Evolutionary conservation across 1,284 basidiomycete genomes (phyloP).

Genomic region (Cutaneotrichosporon dermatis): DNA sequence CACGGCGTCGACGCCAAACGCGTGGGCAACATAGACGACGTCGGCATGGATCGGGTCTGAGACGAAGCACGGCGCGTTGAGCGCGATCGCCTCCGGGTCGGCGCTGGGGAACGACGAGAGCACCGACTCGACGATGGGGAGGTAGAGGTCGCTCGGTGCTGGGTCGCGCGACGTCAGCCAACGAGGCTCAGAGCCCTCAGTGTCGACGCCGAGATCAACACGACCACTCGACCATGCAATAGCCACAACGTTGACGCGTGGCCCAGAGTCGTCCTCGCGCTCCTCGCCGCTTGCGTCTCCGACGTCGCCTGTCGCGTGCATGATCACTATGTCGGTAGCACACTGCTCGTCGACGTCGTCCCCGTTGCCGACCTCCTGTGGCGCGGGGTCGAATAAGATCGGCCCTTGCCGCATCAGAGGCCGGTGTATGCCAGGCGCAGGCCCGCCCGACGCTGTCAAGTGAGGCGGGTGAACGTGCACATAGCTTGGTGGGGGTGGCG

Average conservation of each 20-base stretch:
- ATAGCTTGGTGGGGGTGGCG: conserved; percentile 19
- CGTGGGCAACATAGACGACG: conserved; percentile 78
- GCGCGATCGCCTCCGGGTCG: conserved; percentile 19
- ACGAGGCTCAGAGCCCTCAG: conserved; percentile 80
- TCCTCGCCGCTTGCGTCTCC: conserved; percentile 53
- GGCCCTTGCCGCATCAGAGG: conserved; percentile 66
- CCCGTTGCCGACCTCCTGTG: conserved; percentile 59
- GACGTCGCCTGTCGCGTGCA: conserved; percentile 51
- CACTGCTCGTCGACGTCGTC: conserved; percentile 65
- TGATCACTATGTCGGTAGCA: conserved; percentile 67
- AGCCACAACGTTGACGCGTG: conserved; percentile 62
- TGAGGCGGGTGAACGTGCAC: conserved; percentile 43
- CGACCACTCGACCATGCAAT: conserved; percentile 79
- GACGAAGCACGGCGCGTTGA: conserved; percentile 64
- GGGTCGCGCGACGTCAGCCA: conserved; percentile 66
- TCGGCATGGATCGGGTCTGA: conserved; percentile 80
- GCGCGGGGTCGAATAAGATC: conserved; percentile 81
- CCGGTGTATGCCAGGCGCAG: conserved; percentile 49
- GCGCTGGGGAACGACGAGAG: conserved; percentile 21
- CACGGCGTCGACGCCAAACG: conserved; percentile 79
- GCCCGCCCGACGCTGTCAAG: conserved; percentile 34
- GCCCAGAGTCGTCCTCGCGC: conserved; percentile 47
- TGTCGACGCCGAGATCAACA: conserved; percentile 79
- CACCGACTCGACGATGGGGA: conserved; percentile 36
- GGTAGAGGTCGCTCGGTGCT: conserved; percentile 61